These are phyloP conservation scores for Acer yangbiense DNA, from an alignment of 345 rosid species.

Conservation along the genomic window DNA sequence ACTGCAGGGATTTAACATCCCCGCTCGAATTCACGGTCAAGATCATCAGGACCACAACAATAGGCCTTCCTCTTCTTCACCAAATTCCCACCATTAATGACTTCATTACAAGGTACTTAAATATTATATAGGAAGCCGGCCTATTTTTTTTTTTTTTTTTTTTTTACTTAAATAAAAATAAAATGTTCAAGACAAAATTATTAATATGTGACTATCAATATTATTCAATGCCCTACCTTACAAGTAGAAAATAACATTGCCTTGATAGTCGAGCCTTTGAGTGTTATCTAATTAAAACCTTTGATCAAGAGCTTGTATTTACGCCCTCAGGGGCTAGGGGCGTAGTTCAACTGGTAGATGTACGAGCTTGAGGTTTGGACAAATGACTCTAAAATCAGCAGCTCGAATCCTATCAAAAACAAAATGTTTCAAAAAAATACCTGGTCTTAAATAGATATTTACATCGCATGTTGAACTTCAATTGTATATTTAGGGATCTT, in stretches of 20 bases:
- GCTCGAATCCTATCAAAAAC: too few relatives aligned
- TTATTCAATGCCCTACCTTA: neutral
- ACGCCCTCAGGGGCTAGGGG: neutral
- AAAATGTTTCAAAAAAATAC: too few relatives aligned
- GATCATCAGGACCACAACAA: conserved; percentile 33
- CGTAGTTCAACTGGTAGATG: too few relatives aligned
- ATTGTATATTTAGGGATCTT: neutral
- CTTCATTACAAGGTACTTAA: conserved; percentile 8
- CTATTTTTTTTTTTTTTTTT: neutral
- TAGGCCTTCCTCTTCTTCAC: conserved; percentile 55
- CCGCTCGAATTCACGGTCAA: conserved; percentile 51
- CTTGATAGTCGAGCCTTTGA: neutral
- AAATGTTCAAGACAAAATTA: neutral
- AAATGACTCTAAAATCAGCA: too few relatives aligned
- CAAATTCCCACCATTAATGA: conserved; percentile 36
- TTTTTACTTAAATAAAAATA: neutral
- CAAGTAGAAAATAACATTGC: neutral
- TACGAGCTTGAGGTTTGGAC: too few relatives aligned
- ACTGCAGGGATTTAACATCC: conserved; percentile 51
- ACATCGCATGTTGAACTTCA: neutral
- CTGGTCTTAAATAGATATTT: too few relatives aligned
- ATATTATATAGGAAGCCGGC: too few relatives aligned
- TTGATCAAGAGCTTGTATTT: neutral
- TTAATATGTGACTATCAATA: too few relatives aligned
- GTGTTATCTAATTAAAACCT: neutral